Conservation (phyloP, 805 yeast species). For the Zygosaccharomyces rouxii region DNA sequence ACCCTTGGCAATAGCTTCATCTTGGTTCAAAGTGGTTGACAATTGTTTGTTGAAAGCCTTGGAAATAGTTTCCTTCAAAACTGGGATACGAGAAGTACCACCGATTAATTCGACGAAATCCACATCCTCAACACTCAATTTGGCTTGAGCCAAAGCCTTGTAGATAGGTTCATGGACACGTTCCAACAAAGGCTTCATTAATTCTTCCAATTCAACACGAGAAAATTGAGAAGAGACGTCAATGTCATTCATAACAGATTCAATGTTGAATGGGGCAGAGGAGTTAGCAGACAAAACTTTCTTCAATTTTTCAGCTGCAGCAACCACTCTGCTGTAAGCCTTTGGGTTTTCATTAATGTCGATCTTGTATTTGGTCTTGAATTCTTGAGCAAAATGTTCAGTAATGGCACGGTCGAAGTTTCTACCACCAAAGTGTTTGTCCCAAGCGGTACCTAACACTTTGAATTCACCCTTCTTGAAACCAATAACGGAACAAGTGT, state of each 20-base stretch:
- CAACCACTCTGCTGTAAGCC: conserved; percentile 88
- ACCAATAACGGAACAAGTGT: conserved; percentile 82
- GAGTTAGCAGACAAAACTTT: conserved; percentile 95
- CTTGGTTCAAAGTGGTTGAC: conserved; percentile 95
- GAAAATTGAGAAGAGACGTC: conserved; percentile 86
- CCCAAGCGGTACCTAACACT: conserved; percentile 85
- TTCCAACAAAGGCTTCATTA: conserved; percentile 73
- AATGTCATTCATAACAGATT: conserved; percentile 94
- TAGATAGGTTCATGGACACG: conserved; percentile 76
- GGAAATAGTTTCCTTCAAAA: conserved; percentile 74
- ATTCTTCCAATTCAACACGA: conserved; percentile 91
- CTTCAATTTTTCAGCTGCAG: conserved; percentile 90
- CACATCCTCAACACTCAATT: conserved; percentile 63
- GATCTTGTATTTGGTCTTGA: conserved; percentile 87
- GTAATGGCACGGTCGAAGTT: conserved; percentile 92
- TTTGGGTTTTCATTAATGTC: conserved; percentile 88
- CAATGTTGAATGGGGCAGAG: conserved; percentile 89
- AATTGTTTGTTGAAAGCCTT: conserved; percentile 80
- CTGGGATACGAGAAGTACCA: conserved; percentile 97
- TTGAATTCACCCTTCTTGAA: conserved; percentile 96
- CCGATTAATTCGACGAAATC: conserved; percentile 95
- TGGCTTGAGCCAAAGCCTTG: conserved; percentile 76
- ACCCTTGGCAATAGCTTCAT: conserved; percentile 98
- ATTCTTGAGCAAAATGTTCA: conserved; percentile 89
- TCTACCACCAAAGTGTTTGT: conserved; percentile 98